Evolutionary conservation across 2,329 filamentous ascomycete genomes (phyloP).

Genomic region (Fusarium sp.): DNA sequence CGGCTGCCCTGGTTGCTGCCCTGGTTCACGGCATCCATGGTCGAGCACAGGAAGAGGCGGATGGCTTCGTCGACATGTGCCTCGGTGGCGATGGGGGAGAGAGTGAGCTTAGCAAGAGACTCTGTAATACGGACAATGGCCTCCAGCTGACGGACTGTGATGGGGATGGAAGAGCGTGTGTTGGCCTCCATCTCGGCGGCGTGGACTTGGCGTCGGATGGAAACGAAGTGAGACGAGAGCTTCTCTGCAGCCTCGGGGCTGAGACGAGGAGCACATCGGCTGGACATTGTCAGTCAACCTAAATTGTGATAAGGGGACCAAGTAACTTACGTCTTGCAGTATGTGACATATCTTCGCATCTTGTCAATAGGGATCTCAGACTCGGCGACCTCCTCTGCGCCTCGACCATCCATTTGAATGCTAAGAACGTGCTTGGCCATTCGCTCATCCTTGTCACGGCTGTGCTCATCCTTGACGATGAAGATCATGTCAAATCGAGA

Average conservation of each 20-base stretch:
- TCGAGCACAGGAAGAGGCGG: conserved; percentile 92
- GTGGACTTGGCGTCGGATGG: conserved; percentile 93
- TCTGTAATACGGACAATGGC: conserved; percentile 98
- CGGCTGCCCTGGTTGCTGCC: conserved; percentile 85
- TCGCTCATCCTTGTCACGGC: conserved; percentile 86
- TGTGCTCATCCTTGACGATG: conserved; percentile 96
- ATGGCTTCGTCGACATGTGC: conserved; percentile 97
- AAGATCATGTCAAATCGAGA: conserved; percentile 99
- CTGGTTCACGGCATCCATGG: conserved; percentile 97
- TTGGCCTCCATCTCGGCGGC: conserved; percentile 91
- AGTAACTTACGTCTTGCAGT: conserved; percentile 87
- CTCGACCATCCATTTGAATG: conserved; percentile 92
- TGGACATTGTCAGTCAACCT: conserved; percentile 54
- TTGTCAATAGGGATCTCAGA: conserved; percentile 94
- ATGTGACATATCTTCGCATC: conserved; percentile 97
- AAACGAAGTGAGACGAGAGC: conserved; percentile 96
- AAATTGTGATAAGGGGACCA: no score
- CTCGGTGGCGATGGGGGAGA: conserved; percentile 89
- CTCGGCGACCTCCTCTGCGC: conserved; percentile 83
- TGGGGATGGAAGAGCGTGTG: conserved; percentile 91
- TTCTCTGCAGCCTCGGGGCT: conserved; percentile 94
- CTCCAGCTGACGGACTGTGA: conserved; percentile 96
- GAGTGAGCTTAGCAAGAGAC: conserved; percentile 89
- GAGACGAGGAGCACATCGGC: conserved; percentile 90
- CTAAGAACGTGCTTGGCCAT: conserved; percentile 98